Base-by-base conservation (phyloP, 352 stramenopile genomes). In the Phytopythium oedochilum region DNA sequence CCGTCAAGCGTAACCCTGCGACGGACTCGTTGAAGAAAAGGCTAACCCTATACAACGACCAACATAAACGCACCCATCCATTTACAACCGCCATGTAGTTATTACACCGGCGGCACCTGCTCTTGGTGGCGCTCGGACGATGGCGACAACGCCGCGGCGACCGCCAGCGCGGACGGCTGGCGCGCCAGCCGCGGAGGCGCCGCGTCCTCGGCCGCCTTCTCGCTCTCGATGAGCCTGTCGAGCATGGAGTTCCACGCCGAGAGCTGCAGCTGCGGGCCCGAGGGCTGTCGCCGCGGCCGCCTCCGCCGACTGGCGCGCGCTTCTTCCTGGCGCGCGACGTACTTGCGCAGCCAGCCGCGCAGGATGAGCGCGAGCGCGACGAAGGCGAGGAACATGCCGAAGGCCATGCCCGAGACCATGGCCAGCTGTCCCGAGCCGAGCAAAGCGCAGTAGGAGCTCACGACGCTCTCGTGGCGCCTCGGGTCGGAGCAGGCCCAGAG, bases 211-310 rank as follows among this genome's bases (percentile, higher is more conserved):
- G 31, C 32, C 2, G 6, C 52, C 17, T 57, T 38, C 39, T 57
- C 51, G 42, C 22, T 57, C 38, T 68, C 40, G 40, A 71, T 71
- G 47, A 78, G 64, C 50, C 64, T 73, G 49, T 78, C 63, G 7
- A 65, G 70, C 52, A 73, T 66, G 12, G 66, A 60, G 20, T 51
- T 66, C 70, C 70, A 78, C 6, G 59, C 66, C 0, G 49, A 53
- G 20, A 78, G 61, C 10, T 43, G 59, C n/a, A 78, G 56, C 28
- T 20, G 48, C 0, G 59, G 44, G 3, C 70, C 64, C 2, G 35
- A 53, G 3, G 66, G 50, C 3, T 43, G 43, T 39, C 57, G 32
- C 0, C 45, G 40, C 10, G 39, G 49, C 25, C 32, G 29, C 28
- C 47, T 40, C 29, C 47, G 28, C 47, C 22, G 0, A 3, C 18